Conservation (phyloP, 129 eudicot genomes). For the Glebionis coronaria region DNA sequence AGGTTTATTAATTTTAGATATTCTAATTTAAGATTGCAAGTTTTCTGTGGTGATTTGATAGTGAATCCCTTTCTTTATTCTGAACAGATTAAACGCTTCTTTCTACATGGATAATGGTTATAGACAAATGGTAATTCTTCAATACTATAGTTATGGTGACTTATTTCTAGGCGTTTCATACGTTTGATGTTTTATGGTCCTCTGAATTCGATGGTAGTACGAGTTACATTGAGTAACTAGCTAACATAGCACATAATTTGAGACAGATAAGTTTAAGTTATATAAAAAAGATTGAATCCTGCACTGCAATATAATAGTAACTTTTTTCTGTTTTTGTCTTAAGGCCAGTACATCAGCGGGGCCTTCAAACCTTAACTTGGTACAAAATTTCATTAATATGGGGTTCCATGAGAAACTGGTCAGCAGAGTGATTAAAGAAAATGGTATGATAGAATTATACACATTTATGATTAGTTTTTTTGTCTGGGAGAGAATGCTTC, state of each 20-base stretch:
- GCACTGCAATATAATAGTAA: background rate
- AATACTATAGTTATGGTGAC: background rate
- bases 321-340: slow-evolving; percentile 23
- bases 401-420: slow-evolving; percentile 66
- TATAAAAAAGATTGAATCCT: too few relatives aligned
- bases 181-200: too few relatives aligned
- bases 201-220: too few relatives aligned
- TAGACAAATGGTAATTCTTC: slow-evolving; percentile 29
- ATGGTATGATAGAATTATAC: slow-evolving; percentile 43
- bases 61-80: slow-evolving; percentile 5
- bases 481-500: background rate
- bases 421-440: slow-evolving; percentile 56
- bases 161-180: too few relatives aligned
- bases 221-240: too few relatives aligned
- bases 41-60: background rate
- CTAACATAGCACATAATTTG: too few relatives aligned
- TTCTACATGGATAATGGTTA: slow-evolving; percentile 15
- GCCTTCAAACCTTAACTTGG: slow-evolving; percentile 42
- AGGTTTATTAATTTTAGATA: too few relatives aligned
- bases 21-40: background rate
- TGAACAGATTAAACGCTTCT: slow-evolving; percentile 24
- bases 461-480: background rate
- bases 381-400: slow-evolving; percentile 52
- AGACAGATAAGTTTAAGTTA: too few relatives aligned
- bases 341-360: slow-evolving; percentile 70